These are phyloP conservation scores for Cadophora gregata DNA, from an alignment of 2,329 filamentous ascomycete species.

Conservation along the genomic window DNA sequence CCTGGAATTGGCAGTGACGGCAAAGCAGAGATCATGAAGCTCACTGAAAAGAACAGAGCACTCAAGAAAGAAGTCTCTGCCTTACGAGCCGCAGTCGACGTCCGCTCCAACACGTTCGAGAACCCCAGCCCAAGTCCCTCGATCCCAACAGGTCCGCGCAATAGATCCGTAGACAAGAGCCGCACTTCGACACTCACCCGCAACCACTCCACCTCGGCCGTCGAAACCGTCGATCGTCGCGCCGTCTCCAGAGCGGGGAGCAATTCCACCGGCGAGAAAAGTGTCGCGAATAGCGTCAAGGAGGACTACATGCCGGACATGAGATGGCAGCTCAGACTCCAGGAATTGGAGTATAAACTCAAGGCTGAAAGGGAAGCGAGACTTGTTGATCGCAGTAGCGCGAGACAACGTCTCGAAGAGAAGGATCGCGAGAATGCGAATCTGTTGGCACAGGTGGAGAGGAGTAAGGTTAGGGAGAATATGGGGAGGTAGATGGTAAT, in stretches of 20 bases:
- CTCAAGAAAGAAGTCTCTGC: conserved; percentile 73
- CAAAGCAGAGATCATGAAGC: conserved; percentile 60
- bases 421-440: conserved; percentile 77
- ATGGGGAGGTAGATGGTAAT: conserved; percentile 10
- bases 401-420: conserved; percentile 79
- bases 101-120: conserved; percentile 45
- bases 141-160: conserved; percentile 45
- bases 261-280: conserved; percentile 16
- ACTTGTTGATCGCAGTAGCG: conserved; percentile 82
- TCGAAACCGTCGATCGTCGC: conserved; percentile 43
- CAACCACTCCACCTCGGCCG: conserved; percentile 55
- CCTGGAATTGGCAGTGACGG: conserved; percentile 45
- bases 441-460: conserved; percentile 65
- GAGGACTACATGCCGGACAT: conserved; percentile 60
- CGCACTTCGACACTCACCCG: conserved; percentile 55
- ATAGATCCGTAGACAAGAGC: conserved; percentile 34
- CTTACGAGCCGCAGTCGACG: conserved; percentile 62
- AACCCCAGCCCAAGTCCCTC: conserved; percentile 47
- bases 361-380: conserved; percentile 90
- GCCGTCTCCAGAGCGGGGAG: conserved; percentile 51
- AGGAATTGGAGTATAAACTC: conserved; percentile 86
- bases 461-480: conserved; percentile 35
- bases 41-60: conserved; percentile 67
- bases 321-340: conserved; percentile 83
- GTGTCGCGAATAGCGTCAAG: conserved; percentile 13